Base-by-base conservation (phyloP, 495 filamentous ascomycete genomes). In the Pyronema omphalodes region DNA sequence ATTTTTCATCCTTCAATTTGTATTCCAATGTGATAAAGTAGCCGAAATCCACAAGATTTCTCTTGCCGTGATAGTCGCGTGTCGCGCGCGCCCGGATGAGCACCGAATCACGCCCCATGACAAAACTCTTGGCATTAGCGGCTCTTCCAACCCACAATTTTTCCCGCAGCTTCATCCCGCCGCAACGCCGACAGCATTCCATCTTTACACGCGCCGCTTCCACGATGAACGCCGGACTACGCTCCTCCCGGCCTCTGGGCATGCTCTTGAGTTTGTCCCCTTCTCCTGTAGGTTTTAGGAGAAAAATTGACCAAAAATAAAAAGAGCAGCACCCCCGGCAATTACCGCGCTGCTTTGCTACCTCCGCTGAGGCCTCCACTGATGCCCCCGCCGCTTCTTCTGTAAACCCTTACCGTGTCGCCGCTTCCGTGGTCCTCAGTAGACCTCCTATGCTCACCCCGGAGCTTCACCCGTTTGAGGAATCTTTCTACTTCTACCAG, bases 401-500 rank as follows among this genome's bases (percentile, higher is more conserved):
- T 11, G 29, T 11, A n/a, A 9, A 9, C 11, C 37, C 50, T 41
- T 54, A 86, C 71, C 73, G 70, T 54, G 78, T 93, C 73, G 81
- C 81, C 55, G 78, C 86, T 55, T 79, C 80, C 51, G 72, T 94
- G 53, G 78, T 95, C 55, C 83, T 99, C 55, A 87, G 86, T 29
- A 84, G 91, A 35, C 79, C 93, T 6, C 91, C 91, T 7, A 70
- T 87, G 48, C 73, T 99, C 58, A 96, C 93, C 50, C 83, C 83
- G 56, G 73, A 82, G 49, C 81, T 86, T 14, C 81, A 80, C 35
- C 74, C 83, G 9, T 96, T 99, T 68, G 91, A 99, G 69, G 82
- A 86, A 66, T 73, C 88, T 50, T 95, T 77, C 71, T 91, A 81
- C 73, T 85, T 96, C 67, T 99, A 99, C 72, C 91, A 99, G 70